Base-by-base conservation (phyloP, 2,329 filamentous ascomycete genomes). In the Zasmidium angulare region DNA sequence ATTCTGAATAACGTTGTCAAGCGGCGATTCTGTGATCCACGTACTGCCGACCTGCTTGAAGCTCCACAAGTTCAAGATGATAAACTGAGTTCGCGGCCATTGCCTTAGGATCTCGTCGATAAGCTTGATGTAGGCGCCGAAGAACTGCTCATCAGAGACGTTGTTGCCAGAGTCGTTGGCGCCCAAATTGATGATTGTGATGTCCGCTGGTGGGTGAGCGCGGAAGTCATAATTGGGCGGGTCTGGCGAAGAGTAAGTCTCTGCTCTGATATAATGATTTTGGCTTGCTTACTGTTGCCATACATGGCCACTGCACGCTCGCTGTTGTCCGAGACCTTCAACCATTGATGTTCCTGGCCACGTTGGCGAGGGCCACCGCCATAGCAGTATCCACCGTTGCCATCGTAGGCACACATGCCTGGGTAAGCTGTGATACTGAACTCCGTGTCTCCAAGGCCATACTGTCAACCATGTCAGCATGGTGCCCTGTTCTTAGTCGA, bases 391-490 rank as follows among this genome's bases (percentile, higher is more conserved):
- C 36, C 36, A 4, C 36, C 36, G 54, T 76, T 75, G 36, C 82
- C 82, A 63, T 86, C 83, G 17, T 78, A 75, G 1, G 84, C 75
- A 63, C 84, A 86, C 51, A 85, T 84, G 3, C 84, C 84, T 0
- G 84, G 83, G 59, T 84, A 85, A 0, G 81, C 82, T 0, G 82
- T 85, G 46, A 87, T 78, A 19, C 78, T 79, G 66, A 82, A 86
- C 64, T 87, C 84, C 2, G 81, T 82, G 46, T 84, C 78, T 2
- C 84, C 85, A 1, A 87, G 71, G 0, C 84, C 84, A 3, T 80
- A 81, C 14, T 29, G 26, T 29, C 4, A 11, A 11, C 4, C 4
- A 29, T 4, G 26, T 29, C 26, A 29, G 26, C 11, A 29, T 11
- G 11, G 26, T 29, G 26, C 4, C 6, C 26, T 29, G 26, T 11